A percentile compares a stretch with the other conserved stretches of the same genome.
Evolutionary conservation across 73 alveolate genomes (phyloP).

Genomic region (Paraurostyla sp.): DNA sequence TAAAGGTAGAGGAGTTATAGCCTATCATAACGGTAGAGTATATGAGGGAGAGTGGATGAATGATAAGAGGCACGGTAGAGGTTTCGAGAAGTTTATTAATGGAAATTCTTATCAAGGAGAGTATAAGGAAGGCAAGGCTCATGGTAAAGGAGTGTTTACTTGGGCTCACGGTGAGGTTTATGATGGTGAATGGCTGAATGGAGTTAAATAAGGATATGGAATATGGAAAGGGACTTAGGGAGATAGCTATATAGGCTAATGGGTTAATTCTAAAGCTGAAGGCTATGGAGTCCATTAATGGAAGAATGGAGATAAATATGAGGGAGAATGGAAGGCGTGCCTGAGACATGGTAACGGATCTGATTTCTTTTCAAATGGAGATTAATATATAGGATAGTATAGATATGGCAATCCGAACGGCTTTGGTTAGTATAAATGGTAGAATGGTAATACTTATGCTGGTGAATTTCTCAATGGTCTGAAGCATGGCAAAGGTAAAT

Average conservation of each 20-base stretch:
- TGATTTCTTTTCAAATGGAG: constrained; percentile 82
- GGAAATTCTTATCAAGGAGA: constrained; percentile 87
- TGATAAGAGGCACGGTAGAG: constrained; percentile 71
- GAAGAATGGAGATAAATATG: constrained; percentile 92
- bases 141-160: constrained; percentile 90
- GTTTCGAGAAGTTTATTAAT: constrained; percentile 61
- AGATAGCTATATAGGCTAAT: constrained; percentile 54
- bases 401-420: constrained; percentile 90
- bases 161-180: constrained; percentile 89
- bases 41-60: constrained; percentile 59
- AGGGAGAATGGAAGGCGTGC: constrained; percentile 86
- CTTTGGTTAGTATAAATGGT: constrained; percentile 74
- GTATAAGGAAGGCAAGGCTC: constrained; percentile 80
- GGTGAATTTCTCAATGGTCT: constrained; percentile 61
- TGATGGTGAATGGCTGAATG: constrained; percentile 84
- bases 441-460: constrained; percentile 64
- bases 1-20: constrained; percentile 74
- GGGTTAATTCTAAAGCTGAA: constrained; percentile 77
- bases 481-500: constrained; percentile 68
- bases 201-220: constrained; percentile 69
- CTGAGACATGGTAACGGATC: constrained; percentile 74
- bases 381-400: constrained; percentile 82
- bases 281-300: constrained; percentile 95
- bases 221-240: constrained; percentile 57
- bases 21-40: constrained; percentile 68